Evolutionary conservation across 2,329 filamentous ascomycete species (phyloP), one percentile per base, ranked within the genome.

Genomic region (Kalaharituber pfeilii): DNA sequence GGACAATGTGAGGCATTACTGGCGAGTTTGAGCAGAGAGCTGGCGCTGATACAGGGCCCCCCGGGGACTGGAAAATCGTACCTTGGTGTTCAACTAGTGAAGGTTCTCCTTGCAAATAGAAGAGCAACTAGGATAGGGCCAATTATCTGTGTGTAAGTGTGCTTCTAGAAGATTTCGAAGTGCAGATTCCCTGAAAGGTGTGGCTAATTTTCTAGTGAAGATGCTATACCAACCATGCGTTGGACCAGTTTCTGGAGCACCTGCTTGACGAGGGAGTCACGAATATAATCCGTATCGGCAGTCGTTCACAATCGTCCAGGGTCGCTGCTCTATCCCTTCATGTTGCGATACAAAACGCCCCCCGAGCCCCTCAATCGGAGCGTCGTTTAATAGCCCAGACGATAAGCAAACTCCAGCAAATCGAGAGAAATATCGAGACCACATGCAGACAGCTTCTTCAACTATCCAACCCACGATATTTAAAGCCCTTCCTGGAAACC

Each of bases 61-160:
- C 81, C 81, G 0, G 81, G 82, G 0, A 85, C 81, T 0, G 81
- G 82, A 0, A 85, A 85, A 63, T 75, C 71, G 3, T 83, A 74
- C 59, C 71, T 74, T 0, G 80, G 80, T 74, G 63, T 53, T 62
- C 61, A 53, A 58, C 36, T 62, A 58, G 50, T 81, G 56, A 74
- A 75, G 56, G 70, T 64, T 8, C 57, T 69, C 5, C 53, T 69
- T 18, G 56, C 57, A 2, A 72, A 73, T 58, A 70, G 70, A 50
- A 28, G 33, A 0, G 57, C 60, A 6, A 68, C 69, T 0, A 53
- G 65, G 0, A 59, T 78, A 0, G 74, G 75, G 0, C 75, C 75
- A 0, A 72, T 78, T 11, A 65, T 76, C 7, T 73, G 69, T 58
- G 71, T 75, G 13, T 67, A 60, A 60, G 63, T 59, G 6, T 42